Base-by-base conservation (phyloP, 148 eudicot genomes). In the Agrostemma githago region DNA sequence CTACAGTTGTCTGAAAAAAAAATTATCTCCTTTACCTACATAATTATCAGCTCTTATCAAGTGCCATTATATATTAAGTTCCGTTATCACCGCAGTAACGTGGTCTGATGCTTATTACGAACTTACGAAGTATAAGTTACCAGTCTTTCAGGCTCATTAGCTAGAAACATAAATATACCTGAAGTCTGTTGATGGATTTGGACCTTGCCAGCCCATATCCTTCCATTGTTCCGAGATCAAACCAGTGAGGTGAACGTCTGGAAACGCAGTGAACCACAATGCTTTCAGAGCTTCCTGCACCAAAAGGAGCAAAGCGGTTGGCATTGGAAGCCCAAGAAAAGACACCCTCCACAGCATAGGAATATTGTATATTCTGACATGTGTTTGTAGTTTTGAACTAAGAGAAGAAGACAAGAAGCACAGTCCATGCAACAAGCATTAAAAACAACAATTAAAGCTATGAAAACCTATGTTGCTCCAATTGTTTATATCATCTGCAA, bases 201-300 rank as follows among this genome's bases (percentile, higher is more conserved):
- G 57, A 70, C 98, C 98, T 77, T 95, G 97, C 98, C 98, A 95
- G 3, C 98, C 98, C 97, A 95, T 90, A 51, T 95, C 98, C 79
- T 95, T 95, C 98, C 98, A 95, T 51, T 86, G 93, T 63, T 90
- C 97, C 60, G 98, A 92, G 62, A 92, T 85, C 85, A 95, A 72
- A 56, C 94, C 86, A 53, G 71, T 79, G 73, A 95, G 96, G 21
- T 70, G 66, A 61, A 87, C 83, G 76, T 86, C 78, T 20, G 96
- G 98, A 79, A 82, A 95, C 46, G 97, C 83, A 56, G 85, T 82
- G 76, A 77, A 68, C 97, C 98, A 95, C 82, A 95, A 75, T 73
- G 79, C 83, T 81, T 42, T 82, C 61, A 95, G 96, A 51, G 92
- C 87, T 79, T 86, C 92, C 98, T 95, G 85, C 79, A 74, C 60